Conservation (phyloP, 2,329 filamentous ascomycete species). For the Colletotrichum eleusines region DNA sequence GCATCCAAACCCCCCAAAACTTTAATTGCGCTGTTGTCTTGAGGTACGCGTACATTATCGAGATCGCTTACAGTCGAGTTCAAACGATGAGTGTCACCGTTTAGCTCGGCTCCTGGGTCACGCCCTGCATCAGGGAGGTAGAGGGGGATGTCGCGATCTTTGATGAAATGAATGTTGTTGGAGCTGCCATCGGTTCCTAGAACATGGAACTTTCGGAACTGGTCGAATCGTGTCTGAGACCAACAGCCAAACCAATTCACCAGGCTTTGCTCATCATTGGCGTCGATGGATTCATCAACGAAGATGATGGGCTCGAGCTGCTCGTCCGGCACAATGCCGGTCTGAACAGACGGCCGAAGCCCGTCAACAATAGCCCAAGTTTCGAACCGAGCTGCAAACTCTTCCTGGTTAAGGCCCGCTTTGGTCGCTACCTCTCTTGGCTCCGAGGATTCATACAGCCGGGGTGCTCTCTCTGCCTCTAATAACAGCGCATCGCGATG, state of each 20-base stretch:
- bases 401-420: conserved; percentile 24
- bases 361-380: conserved; percentile 38
- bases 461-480: not conserved
- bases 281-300: conserved; percentile 62
- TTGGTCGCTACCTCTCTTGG: not conserved
- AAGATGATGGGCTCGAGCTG: conserved; percentile 57
- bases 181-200: conserved; percentile 58
- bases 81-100: not conserved
- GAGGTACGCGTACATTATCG: not conserved
- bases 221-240: conserved; percentile 62
- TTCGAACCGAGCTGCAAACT: conserved; percentile 35
- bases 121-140: conserved; percentile 32
- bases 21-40: not conserved
- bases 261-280: conserved; percentile 71
- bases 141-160: conserved; percentile 22
- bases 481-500: conserved; percentile 14
- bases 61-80: not conserved
- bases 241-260: conserved; percentile 74
- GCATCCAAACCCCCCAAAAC: not conserved
- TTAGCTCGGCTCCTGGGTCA: conserved; percentile 31
- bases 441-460: not conserved
- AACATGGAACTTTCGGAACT: conserved; percentile 67
- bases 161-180: conserved; percentile 26
- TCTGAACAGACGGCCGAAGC: conserved; percentile 42
- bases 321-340: conserved; percentile 50